A percentile compares a stretch with the other conserved stretches of the same genome.
Evolutionary conservation across 192 early-diverging fungal species (phyloP).

Genomic region (Rhizoclosmatium sp.): DNA sequence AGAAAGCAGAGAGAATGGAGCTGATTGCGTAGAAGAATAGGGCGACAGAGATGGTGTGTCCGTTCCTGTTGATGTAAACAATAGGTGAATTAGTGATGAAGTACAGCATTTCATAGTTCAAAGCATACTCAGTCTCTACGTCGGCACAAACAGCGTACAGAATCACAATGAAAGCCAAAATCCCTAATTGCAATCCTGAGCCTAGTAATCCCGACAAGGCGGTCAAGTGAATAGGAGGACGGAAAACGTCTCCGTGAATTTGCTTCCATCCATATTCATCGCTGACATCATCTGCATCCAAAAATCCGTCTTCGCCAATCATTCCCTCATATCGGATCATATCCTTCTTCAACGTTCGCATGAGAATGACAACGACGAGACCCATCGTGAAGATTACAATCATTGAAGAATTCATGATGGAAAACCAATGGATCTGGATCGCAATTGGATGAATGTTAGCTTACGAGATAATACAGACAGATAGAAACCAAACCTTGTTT

Average conservation of each 20-base stretch:
- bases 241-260: conserved; percentile 97
- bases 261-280: conserved; percentile 99
- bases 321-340: conserved; percentile 86
- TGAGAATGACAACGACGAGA: conserved; percentile 88
- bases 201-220: conserved; percentile 83
- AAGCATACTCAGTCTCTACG: conserved; percentile 50
- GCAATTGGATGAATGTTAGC: neutral
- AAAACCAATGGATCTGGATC: conserved; percentile 89
- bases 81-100: neutral
- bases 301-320: conserved; percentile 63
- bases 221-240: conserved; percentile 78
- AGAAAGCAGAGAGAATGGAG: conserved; percentile 73
- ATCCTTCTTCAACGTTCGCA: conserved; percentile 90
- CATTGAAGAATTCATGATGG: conserved; percentile 90
- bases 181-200: conserved; percentile 71
- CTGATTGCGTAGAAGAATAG: conserved; percentile 84
- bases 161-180: conserved; percentile 46
- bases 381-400: conserved; percentile 92
- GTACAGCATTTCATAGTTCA: conserved; percentile 6
- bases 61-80: conserved; percentile 47
- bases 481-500: conserved; percentile 70
- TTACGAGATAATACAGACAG: neutral
- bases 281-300: conserved; percentile 75
- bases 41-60: conserved; percentile 76
- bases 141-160: conserved; percentile 48